phyloP scores from a whole-genome alignment of 805 yeast species.

The Lachancea dasiensis region DNA sequence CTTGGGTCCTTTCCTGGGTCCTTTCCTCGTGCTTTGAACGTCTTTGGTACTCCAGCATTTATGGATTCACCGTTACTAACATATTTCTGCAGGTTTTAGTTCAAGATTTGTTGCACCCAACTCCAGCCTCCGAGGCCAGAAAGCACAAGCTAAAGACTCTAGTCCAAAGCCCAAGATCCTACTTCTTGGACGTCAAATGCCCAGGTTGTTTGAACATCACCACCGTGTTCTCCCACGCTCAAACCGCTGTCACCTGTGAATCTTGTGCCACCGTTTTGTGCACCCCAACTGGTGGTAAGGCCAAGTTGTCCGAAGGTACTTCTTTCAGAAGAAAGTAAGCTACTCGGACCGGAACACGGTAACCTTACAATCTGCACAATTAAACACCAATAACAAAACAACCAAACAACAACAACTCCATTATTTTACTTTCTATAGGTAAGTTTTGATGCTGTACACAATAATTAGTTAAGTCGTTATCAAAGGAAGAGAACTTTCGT shows the following conservation, averaged over 20 bases:
- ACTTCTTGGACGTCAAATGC: slow-evolving; percentile 99
- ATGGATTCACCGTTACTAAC: slow-evolving; percentile 20
- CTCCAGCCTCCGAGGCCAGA: slow-evolving; percentile 92
- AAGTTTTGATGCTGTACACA: slow-evolving; percentile 12
- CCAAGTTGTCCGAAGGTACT: slow-evolving; percentile 98
- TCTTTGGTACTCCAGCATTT: neutral
- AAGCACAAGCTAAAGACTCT: slow-evolving; percentile 96
- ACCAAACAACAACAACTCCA: slow-evolving; percentile 2
- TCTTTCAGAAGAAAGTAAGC: slow-evolving; percentile 98
- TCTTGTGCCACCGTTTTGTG: slow-evolving; percentile 97
- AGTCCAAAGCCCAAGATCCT: slow-evolving; percentile 97
- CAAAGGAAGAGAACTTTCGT: neutral
- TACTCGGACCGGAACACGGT: neutral
- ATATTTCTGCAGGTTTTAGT: slow-evolving; percentile 71
- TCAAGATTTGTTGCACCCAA: slow-evolving; percentile 98
- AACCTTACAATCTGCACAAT: slow-evolving; percentile 5
- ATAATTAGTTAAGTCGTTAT: slow-evolving; percentile 7
- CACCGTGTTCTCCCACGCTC: slow-evolving; percentile 99
- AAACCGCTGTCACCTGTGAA: slow-evolving; percentile 99
- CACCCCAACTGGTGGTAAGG: slow-evolving; percentile 99
- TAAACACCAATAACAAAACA: neutral
- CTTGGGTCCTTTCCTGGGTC: neutral
- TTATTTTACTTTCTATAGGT: slow-evolving; percentile 5
- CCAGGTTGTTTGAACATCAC: slow-evolving; percentile 99
- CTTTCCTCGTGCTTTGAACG: neutral